phyloP scores from a whole-genome alignment of 768 basidiomycete species.

The Kwoniella shandongensis region DNA sequence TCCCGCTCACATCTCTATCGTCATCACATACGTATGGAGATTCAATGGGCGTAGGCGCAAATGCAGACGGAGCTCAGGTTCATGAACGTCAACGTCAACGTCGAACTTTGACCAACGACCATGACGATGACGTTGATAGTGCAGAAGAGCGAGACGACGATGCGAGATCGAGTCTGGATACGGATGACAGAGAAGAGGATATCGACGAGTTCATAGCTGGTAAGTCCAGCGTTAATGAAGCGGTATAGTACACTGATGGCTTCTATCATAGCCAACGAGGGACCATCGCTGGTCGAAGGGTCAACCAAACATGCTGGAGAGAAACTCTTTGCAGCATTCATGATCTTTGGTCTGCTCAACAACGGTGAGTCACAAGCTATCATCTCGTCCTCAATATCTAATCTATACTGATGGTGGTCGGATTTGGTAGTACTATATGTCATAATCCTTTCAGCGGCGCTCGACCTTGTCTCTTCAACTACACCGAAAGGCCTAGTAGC shows the following conservation, averaged over 20 bases:
- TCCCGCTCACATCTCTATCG: too few species aligned
- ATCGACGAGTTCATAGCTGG: constrained; percentile 26
- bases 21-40: too few species aligned
- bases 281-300: not conserved
- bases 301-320: constrained; percentile 20
- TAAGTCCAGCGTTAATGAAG: too few species aligned
- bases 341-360: constrained; percentile 87
- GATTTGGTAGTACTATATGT: constrained; percentile 76
- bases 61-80: too few species aligned
- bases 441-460: constrained; percentile 90
- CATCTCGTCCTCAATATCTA: not conserved
- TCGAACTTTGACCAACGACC: too few species aligned
- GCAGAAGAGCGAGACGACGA: not conserved
- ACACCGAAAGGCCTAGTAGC: constrained; percentile 93
- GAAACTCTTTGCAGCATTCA: constrained; percentile 62
- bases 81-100: too few species aligned
- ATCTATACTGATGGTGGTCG: not conserved
- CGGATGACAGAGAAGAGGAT: constrained; percentile 22
- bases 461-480: constrained; percentile 86
- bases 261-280: constrained; percentile 12
- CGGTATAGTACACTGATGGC: too few species aligned
- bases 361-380: constrained; percentile 63
- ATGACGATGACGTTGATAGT: not conserved
- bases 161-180: not conserved
- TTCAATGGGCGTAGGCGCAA: too few species aligned